Evolutionary conservation across 1,284 basidiomycete species (phyloP), one percentile per base, ranked within the genome.

Genomic region (Peniophora sp.): DNA sequence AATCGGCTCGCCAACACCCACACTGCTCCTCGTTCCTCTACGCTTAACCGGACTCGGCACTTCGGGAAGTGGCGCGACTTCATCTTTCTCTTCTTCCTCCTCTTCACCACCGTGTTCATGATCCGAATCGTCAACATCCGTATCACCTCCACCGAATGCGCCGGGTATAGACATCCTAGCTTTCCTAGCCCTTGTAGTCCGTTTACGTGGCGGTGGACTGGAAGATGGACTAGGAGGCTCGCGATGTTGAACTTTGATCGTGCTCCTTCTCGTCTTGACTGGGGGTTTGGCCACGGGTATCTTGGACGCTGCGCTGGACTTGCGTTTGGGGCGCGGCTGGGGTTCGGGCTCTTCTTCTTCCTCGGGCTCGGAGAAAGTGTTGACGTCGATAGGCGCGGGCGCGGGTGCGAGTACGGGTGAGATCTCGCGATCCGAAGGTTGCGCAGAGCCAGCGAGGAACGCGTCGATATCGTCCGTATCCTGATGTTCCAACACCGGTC

Each of bases 11-110:
- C n/a, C 47, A 12, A 46, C 53, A 38, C 53, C 56, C 48, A 57
- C 61, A 24, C 53, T 54, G 34, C 57, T 60, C 39, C n/a, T 38
- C 25, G 63, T 60, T 2, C 63, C 54, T 24, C 59, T 53, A 39
- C 60, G 68, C 49, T 52, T 58, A 0, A 48, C 61, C 45, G 56
- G 48, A 8, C n/a, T 17, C 1, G 69, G 69, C 8, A 69, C 61
- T 10, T 65, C 60, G 3, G 73, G 77, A 24, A 84, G 66, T 1
- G 82, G 77, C 0, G 77, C 69, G 3, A 85, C 66, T 10, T 69
- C 64, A 34, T 81, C 81, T 12, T 32, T 32, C 35, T 75, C 76
- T 23, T 75, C 71, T 45, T 68, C 66, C 8, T 66, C 48, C 24
- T 49, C 50, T 16, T 36, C 45, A 10, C 34, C 22, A 11, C 19